phyloP scores from a whole-genome alignment of 2,329 filamentous ascomycete genomes.

The Aspergillus sp. region DNA sequence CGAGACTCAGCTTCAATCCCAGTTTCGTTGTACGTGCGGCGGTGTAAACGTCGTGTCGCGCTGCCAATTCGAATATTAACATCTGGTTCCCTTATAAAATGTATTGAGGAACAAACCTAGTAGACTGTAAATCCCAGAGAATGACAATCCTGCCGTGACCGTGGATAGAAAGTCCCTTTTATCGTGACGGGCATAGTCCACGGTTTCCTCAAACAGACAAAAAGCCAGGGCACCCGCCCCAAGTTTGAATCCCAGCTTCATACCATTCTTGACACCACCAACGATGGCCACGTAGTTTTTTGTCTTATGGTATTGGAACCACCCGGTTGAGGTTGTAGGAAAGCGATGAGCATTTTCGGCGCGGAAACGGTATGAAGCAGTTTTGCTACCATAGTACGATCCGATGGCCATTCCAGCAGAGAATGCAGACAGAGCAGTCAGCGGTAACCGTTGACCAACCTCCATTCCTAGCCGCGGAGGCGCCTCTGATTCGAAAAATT shows the following conservation, averaged over 20 bases:
- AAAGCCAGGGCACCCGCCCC: constrained; percentile 76
- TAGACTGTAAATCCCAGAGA: constrained; percentile 84
- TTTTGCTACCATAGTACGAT: constrained; percentile 71
- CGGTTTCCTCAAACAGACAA: constrained; percentile 80
- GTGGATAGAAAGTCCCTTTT: constrained; percentile 79
- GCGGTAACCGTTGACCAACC: constrained; percentile 66
- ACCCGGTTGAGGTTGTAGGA: constrained; percentile 78
- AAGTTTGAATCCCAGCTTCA: constrained; percentile 73
- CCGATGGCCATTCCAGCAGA: constrained; percentile 73
- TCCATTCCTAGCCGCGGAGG: constrained; percentile 63
- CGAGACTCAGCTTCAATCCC: constrained; percentile 77
- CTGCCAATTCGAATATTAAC: constrained; percentile 49
- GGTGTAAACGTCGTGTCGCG: constrained; percentile 77
- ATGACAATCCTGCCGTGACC: constrained; percentile 78
- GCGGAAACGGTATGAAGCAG: constrained; percentile 80
- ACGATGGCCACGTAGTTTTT: constrained; percentile 90
- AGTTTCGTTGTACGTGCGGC: constrained; percentile 78
- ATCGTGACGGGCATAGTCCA: constrained; percentile 67
- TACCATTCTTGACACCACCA: constrained; percentile 76
- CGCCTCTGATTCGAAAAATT: constrained; percentile 42
- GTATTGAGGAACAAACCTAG: constrained; percentile 66
- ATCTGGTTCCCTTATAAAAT: not conserved
- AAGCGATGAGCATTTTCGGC: constrained; percentile 96
- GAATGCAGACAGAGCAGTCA: constrained; percentile 67
- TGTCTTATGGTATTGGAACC: constrained; percentile 98